phyloP scores from a whole-genome alignment of 495 filamentous ascomycete genomes.

The Chaetomidium leptoderma region DNA sequence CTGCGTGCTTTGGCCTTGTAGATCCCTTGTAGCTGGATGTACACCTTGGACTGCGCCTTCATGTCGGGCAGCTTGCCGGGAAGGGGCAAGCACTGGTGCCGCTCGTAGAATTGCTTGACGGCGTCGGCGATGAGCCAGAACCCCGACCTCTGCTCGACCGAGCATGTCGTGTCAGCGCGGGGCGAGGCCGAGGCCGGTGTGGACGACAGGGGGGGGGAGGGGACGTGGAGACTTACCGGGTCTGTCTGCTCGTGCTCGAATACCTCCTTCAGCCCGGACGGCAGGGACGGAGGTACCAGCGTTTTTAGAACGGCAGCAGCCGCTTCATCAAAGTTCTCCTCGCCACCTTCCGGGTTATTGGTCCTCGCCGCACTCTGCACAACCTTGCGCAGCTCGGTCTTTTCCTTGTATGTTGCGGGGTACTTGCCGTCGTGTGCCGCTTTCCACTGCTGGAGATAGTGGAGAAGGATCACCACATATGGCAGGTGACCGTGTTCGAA shows the following conservation, averaged over 20 bases:
- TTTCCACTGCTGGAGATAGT: slow-evolving; percentile 86
- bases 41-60: slow-evolving; percentile 92
- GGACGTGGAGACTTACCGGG: slow-evolving; percentile 41
- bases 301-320: slow-evolving; percentile 81
- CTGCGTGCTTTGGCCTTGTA: slow-evolving; percentile 85
- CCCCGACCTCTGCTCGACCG: slow-evolving; percentile 44
- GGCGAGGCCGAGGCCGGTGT: neutral
- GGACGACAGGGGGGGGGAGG: neutral
- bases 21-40: slow-evolving; percentile 86
- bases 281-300: slow-evolving; percentile 56
- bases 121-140: slow-evolving; percentile 94
- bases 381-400: slow-evolving; percentile 70
- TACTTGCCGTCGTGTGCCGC: slow-evolving; percentile 60
- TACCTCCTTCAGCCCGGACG: slow-evolving; percentile 67
- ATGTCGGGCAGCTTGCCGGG: slow-evolving; percentile 92
- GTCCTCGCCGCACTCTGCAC: slow-evolving; percentile 64
- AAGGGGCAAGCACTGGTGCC: slow-evolving; percentile 69
- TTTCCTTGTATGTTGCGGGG: slow-evolving; percentile 78
- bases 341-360: slow-evolving; percentile 76
- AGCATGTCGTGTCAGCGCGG: slow-evolving; percentile 20
- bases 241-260: slow-evolving; percentile 58
- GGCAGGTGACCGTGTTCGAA: slow-evolving; percentile 92
- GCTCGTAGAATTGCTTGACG: slow-evolving; percentile 66
- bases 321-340: slow-evolving; percentile 97
- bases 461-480: slow-evolving; percentile 76